phyloP scores from a whole-genome alignment of 352 stramenopile species.

The Pythium aristosporum region DNA sequence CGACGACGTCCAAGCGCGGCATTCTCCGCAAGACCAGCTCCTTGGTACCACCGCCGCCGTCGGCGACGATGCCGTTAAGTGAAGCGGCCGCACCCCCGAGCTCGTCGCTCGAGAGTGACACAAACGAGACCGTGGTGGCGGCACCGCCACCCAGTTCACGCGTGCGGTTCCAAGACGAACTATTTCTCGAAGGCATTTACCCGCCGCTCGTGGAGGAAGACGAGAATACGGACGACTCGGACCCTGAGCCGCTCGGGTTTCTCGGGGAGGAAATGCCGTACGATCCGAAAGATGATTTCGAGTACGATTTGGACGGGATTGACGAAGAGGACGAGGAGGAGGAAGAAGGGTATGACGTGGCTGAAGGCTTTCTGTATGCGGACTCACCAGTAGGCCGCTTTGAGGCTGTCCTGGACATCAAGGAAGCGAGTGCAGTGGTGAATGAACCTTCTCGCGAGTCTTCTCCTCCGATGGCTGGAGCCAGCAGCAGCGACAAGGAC shows the following conservation, averaged over 20 bases:
- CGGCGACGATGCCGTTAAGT: constrained; percentile 3
- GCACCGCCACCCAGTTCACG: constrained; percentile 42
- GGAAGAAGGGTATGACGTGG: background rate
- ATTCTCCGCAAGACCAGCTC: constrained; percentile 12
- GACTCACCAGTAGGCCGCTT: background rate
- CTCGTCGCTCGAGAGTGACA: background rate
- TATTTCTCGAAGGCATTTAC: background rate
- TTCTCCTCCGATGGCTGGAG: background rate
- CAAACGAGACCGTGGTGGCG: constrained; percentile 6
- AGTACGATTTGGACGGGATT: constrained; percentile 1
- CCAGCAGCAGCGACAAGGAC: constrained; percentile 9
- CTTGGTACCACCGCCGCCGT: background rate
- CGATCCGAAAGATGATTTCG: constrained; percentile 10
- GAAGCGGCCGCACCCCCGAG: background rate
- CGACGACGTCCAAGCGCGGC: constrained; percentile 14
- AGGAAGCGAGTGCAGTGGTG: background rate
- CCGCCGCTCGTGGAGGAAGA: constrained; percentile 12
- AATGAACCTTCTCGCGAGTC: background rate
- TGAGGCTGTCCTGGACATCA: constrained; percentile 10
- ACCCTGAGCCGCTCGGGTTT: constrained; percentile 13
- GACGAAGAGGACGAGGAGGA: background rate
- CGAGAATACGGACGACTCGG: constrained; percentile 8
- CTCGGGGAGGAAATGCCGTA: constrained; percentile 11
- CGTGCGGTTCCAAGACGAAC: constrained; percentile 33
- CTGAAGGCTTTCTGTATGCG: background rate